phyloP scores from a whole-genome alignment of 2,329 filamentous ascomycete species.

The Pseudopyrenochaeta lycopersici region DNA sequence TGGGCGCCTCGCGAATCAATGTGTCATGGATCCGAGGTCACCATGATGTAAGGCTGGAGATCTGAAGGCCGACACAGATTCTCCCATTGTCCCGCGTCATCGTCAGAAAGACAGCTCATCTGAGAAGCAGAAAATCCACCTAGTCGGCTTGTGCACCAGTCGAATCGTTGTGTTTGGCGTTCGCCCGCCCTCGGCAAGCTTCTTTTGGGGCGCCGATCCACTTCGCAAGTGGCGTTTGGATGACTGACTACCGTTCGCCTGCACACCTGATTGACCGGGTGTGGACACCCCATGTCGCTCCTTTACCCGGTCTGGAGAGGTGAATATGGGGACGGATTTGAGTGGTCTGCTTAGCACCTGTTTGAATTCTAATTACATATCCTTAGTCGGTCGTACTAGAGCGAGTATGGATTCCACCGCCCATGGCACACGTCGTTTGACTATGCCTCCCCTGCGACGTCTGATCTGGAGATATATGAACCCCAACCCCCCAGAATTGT shows the following conservation, averaged over 20 bases:
- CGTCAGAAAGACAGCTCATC: conserved; percentile 19
- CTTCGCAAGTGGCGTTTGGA: conserved; percentile 22
- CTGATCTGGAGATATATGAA: conserved; percentile 43
- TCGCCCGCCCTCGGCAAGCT: conserved; percentile 39
- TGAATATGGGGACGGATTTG: conserved; percentile 39
- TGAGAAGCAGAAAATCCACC: conserved; percentile 16
- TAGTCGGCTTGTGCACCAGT: conserved; percentile 28
- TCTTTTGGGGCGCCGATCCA: conserved; percentile 38
- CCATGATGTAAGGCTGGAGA: conserved; percentile 32
- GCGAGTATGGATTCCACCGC: conserved; percentile 26
- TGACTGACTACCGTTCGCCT: conserved; percentile 35
- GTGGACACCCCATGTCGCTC: conserved; percentile 31
- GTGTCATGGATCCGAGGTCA: conserved; percentile 14
- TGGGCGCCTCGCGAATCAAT: not conserved
- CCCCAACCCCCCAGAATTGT: conserved; percentile 39
- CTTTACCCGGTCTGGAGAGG: conserved; percentile 47
- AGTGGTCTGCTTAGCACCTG: conserved; percentile 39
- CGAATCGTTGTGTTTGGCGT: conserved; percentile 30
- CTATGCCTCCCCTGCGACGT: conserved; percentile 32
- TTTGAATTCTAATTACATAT: conserved; percentile 40
- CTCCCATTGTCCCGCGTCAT: conserved; percentile 29
- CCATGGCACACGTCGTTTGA: conserved; percentile 45
- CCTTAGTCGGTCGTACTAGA: conserved; percentile 31
- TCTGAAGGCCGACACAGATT: conserved; percentile 15
- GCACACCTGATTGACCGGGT: conserved; percentile 33